Base-by-base conservation (phyloP, 345 rosid species). In the thale cress (Arabidopsis thaliana) region DNA sequence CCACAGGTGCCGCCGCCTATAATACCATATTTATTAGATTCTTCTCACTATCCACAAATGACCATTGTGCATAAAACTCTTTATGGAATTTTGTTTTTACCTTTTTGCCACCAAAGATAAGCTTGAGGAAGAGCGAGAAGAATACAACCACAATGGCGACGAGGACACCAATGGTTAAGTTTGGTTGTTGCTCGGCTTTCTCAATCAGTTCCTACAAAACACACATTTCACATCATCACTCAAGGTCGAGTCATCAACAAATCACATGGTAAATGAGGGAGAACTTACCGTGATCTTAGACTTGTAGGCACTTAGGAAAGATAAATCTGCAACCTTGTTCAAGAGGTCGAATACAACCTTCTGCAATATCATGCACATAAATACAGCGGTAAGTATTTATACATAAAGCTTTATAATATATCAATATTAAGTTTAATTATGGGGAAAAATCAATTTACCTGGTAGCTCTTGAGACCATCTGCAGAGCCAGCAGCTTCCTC, bases 31-130 rank as follows among this genome's bases (percentile, higher is more conserved):
- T 46, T 62, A 45, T 61, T 59, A 57, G 32, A n/a, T 71, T 38
- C 38, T 66, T 42, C 8, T 4, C 53, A 44, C 68, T 7, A 20
- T 20, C 9, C 37, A 42, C 42, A 42, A 8, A 25, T 60, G 0
- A 60, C 11, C 33, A 38, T 60, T 41, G 4, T 28, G 0, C 53
- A 45, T 25, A 44, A n/a, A 12, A 25, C 2, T 28, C 32, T 25
- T 25, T 25, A 28, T 2, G 32, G 0, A 28, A 28, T 28, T 44
- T 56, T 44, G 20, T 14, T 5, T 25, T 20, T 62, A 77, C 83
- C 86, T 89, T 91, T 85, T 89, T 91, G 38, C 96, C 97, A 36
- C 97, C 91, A 20, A 89, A 86, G 59, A 86, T n/a, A n/a, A 87
- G 59, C 83, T 77, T 89, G 57, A 82, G 3, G 40, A 89, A 69